Base-by-base conservation (phyloP, 1,284 basidiomycete genomes). In the Grifola frondosa region DNA sequence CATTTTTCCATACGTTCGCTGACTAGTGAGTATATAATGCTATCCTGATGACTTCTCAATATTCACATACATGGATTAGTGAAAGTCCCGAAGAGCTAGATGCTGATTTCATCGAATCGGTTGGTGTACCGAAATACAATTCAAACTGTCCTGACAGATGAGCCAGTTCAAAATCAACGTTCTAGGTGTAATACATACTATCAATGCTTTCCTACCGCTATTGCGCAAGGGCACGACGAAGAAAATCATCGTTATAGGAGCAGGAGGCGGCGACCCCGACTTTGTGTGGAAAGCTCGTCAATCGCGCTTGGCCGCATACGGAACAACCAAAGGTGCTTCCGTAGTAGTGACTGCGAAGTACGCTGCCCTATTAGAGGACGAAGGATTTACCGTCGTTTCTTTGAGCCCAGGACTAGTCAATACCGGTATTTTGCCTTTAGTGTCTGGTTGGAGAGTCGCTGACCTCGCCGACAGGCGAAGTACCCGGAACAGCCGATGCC, bases 301-400 rank as follows among this genome's bases (percentile, higher is more conserved):
- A 6, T 20, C 36, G 1, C 36, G 32, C 33, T 24, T 39, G 16
- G 42, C 49, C 3, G 56, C 67, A 11, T 73, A 73, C 52, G 43
- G 54, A 5, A 58, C 66, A 15, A 60, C 64, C 22, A 72, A 71
- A 49, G 64, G 67, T 4, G 70, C 64, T 1, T 37, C 66, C 15
- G 65, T 70, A 42, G 62, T 73, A 58, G 64, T 59, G 22, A 57
- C 62, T 12, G 63, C 60, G 11, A 71, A 74, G 49, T 73, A 66
- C 46, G 68, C 72, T 1, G 46, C 54, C 6, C 43, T 61, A 32
- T 59, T 63, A 40, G 59, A 62, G 38, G 40, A 53, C 5, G 67
- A 73, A 28, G 69, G 68, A 8, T 62, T 73, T 43, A 47, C 61
- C 7, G 65, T 71, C 54, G 49, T 69, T 5, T 52, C 64, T 1